Percentiles rank a stretch among this genome's conserved stretches.
Conservation (phyloP, 2,329 filamentous ascomycete species). For the Aspergillus aculeatus region DNA sequence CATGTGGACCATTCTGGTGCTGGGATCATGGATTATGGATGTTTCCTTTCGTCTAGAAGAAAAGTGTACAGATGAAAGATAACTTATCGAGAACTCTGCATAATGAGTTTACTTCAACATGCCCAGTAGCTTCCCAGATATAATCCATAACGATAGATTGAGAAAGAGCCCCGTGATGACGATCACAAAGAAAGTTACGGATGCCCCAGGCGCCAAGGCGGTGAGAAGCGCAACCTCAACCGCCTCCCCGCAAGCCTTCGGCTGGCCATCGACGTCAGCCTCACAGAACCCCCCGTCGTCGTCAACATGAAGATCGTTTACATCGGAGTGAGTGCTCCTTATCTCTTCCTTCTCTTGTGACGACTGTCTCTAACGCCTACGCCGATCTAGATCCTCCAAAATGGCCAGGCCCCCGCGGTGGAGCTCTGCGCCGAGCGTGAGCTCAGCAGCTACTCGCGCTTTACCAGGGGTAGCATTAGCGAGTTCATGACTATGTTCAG, state of each 20-base stretch:
- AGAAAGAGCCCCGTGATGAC: neutral
- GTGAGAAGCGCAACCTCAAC: neutral
- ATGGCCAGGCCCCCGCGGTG: slow-evolving; percentile 70
- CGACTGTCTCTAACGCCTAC: neutral
- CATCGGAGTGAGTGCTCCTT: slow-evolving; percentile 66
- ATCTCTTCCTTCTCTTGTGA: neutral
- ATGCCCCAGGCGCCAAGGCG: slow-evolving; percentile 5
- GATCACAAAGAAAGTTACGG: neutral
- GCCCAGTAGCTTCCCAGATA: neutral
- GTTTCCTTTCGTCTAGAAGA: no score
- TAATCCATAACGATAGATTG: neutral
- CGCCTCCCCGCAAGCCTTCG: slow-evolving; percentile 4
- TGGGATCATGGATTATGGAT: no score
- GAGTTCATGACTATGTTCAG: slow-evolving; percentile 82
- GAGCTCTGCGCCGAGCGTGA: slow-evolving; percentile 78
- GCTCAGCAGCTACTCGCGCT: slow-evolving; percentile 73
- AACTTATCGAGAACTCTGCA: no score
- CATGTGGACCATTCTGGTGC: no score
- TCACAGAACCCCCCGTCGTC: slow-evolving; percentile 15
- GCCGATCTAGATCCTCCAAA: slow-evolving; percentile 70
- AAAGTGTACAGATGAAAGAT: no score
- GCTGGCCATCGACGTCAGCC: slow-evolving; percentile 17
- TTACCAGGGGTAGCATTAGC: slow-evolving; percentile 63
- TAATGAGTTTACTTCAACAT: no score
- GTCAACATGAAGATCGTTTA: slow-evolving; percentile 80